A percentile compares a stretch with the other conserved stretches of the same genome.
Evolutionary conservation across 2,329 filamentous ascomycete species (phyloP).

Genomic region (Aspergillus sp.): DNA sequence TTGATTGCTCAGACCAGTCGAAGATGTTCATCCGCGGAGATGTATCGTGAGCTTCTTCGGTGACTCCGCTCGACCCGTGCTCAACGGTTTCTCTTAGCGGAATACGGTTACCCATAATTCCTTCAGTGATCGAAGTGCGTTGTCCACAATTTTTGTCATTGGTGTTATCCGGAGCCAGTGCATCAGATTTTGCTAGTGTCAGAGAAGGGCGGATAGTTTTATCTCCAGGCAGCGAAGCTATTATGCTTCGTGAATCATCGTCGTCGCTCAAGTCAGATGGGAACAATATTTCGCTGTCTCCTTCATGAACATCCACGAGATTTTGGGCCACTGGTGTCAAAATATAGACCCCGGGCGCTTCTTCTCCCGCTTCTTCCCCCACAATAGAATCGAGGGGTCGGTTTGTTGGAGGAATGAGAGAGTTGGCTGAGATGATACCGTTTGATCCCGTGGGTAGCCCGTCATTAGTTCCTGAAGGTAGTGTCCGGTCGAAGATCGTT

Average conservation of each 20-base stretch:
- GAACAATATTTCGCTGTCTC: conserved; percentile 20
- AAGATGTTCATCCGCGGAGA: conserved; percentile 58
- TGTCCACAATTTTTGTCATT: neutral
- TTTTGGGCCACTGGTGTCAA: conserved; percentile 15
- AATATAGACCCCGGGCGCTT: conserved; percentile 11
- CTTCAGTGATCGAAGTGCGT: conserved; percentile 4
- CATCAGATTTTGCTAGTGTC: conserved; percentile 5
- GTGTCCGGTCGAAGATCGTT: conserved; percentile 62
- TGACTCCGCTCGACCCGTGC: conserved; percentile 14
- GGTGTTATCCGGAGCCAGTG: conserved; percentile 10
- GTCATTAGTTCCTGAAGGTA: conserved; percentile 36
- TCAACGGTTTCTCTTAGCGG: conserved; percentile 9
- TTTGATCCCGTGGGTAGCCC: conserved; percentile 46
- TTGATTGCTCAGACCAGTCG: conserved; percentile 64
- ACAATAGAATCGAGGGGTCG: conserved; percentile 17
- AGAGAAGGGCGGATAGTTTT: conserved; percentile 10
- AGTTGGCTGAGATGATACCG: conserved; percentile 49
- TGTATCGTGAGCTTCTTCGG: conserved; percentile 30
- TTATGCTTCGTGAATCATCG: conserved; percentile 28
- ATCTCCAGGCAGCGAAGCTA: conserved; percentile 29
- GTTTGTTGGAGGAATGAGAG: conserved; percentile 36
- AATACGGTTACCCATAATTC: neutral
- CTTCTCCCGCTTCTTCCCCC: conserved; percentile 28
- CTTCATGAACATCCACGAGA: conserved; percentile 13
- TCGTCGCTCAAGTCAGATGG: conserved; percentile 26